phyloP scores from a whole-genome alignment of 2,329 filamentous ascomycete genomes.

The Nemania sp. region DNA sequence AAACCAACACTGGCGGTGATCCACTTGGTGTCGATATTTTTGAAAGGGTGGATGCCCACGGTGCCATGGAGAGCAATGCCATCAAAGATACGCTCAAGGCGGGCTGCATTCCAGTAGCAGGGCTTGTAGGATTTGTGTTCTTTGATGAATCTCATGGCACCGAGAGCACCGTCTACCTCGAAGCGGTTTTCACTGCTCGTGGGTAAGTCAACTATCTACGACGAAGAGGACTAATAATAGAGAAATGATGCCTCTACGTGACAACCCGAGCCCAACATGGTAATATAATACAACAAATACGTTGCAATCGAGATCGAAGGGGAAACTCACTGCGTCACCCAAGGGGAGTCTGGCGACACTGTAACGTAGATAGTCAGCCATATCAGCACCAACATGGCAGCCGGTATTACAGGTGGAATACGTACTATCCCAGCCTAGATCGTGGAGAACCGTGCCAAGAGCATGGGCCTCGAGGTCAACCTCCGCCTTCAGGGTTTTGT shows the following conservation, averaged over 20 bases:
- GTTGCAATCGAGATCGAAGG: background rate
- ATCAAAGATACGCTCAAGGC: slow-evolving; percentile 21
- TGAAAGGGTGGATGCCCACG: slow-evolving; percentile 18
- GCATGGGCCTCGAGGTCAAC: slow-evolving; percentile 25
- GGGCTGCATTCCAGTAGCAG: slow-evolving; percentile 11
- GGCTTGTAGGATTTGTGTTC: slow-evolving; percentile 16
- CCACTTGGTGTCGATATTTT: slow-evolving; percentile 21
- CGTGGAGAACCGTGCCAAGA: slow-evolving; percentile 25
- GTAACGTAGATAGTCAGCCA: slow-evolving; percentile 2
- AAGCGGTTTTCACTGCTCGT: slow-evolving; percentile 21
- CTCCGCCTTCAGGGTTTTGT: slow-evolving; percentile 19
- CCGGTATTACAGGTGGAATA: background rate
- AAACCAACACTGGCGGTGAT: slow-evolving; percentile 18
- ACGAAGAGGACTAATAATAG: background rate
- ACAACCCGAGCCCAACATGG: too few relatives aligned
- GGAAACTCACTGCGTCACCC: slow-evolving; percentile 16
- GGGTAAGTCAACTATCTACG: background rate
- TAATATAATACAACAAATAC: too few relatives aligned
- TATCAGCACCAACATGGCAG: background rate
- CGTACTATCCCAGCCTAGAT: slow-evolving; percentile 26
- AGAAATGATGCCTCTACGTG: too few relatives aligned
- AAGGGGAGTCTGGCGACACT: slow-evolving; percentile 17
- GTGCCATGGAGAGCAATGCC: slow-evolving; percentile 24
- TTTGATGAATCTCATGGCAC: slow-evolving; percentile 22
- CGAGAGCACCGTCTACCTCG: slow-evolving; percentile 24